Conservation (phyloP, 371 early-diverging fungal species). For the Saksenaea oblongispora region DNA sequence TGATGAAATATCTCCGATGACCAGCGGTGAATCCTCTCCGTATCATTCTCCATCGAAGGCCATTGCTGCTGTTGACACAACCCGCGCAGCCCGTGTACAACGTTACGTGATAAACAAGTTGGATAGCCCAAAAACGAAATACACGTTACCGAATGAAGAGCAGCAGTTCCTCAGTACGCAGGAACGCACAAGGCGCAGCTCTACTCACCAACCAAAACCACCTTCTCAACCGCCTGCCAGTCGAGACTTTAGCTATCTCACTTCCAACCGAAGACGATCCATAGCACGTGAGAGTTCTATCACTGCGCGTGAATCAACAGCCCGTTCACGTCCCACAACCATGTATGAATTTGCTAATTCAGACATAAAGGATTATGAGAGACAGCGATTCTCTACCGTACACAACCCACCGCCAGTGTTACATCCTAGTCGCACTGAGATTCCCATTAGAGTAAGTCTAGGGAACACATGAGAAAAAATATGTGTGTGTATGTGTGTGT, state of each 20-base stretch:
- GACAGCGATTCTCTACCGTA: background rate
- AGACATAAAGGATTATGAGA: background rate
- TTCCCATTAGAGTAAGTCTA: background rate
- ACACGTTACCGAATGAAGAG: background rate
- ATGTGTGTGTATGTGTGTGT: background rate
- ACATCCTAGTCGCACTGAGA: background rate
- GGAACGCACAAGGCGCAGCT: background rate
- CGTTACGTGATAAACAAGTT: background rate
- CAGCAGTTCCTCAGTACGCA: background rate
- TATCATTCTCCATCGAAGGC: slow-evolving; percentile 7
- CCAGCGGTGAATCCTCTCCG: slow-evolving; percentile 6
- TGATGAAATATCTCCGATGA: background rate
- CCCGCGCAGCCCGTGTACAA: background rate
- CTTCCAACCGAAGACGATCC: background rate
- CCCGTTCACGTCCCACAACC: background rate
- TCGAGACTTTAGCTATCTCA: background rate
- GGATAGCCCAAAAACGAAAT: background rate
- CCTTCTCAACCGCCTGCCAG: background rate
- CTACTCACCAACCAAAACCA: background rate
- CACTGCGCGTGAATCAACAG: background rate
- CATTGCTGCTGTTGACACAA: background rate
- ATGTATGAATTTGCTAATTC: background rate
- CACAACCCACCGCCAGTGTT: background rate
- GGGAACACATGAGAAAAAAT: background rate
- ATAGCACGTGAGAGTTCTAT: background rate